Conservation (phyloP, 352 stramenopile species). For the Globisporangium nagaii region DNA sequence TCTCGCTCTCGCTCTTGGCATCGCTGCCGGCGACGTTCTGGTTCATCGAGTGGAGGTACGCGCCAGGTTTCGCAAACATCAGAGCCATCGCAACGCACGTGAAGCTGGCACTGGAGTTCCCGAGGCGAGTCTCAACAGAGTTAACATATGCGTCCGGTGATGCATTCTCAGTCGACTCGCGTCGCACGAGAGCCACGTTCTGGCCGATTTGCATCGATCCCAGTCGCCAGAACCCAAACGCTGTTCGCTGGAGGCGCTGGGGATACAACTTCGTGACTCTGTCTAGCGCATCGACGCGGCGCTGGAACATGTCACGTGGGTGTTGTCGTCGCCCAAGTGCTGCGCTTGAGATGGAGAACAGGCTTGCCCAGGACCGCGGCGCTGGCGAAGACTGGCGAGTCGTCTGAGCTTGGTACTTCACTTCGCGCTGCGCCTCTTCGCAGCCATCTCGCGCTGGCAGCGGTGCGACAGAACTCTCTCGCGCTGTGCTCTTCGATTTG, state of each 20-base stretch:
- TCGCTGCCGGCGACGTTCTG: neutral
- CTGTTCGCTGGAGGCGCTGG: neutral
- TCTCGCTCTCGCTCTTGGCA: neutral
- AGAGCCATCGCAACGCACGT: conserved; percentile 36
- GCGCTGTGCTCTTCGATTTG: neutral
- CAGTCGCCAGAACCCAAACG: conserved; percentile 8
- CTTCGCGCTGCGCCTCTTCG: neutral
- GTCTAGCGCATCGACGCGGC: neutral
- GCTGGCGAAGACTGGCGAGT: neutral
- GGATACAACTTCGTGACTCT: neutral
- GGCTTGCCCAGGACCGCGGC: neutral
- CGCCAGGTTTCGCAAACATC: conserved; percentile 17
- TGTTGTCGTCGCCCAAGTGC: neutral
- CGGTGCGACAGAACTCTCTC: neutral
- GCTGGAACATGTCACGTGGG: neutral
- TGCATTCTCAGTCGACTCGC: neutral
- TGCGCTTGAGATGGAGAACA: neutral
- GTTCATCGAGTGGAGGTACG: conserved; percentile 12
- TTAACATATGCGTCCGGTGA: neutral
- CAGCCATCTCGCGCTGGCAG: neutral
- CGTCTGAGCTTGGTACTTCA: neutral
- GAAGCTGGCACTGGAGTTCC: conserved; percentile 19
- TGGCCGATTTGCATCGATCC: neutral
- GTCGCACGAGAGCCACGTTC: neutral
- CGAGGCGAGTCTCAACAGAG: neutral